Evolutionary conservation across 2,329 filamentous ascomycete species (phyloP), one percentile per base, ranked within the genome.

Genomic region (Fusarium metavorans): DNA sequence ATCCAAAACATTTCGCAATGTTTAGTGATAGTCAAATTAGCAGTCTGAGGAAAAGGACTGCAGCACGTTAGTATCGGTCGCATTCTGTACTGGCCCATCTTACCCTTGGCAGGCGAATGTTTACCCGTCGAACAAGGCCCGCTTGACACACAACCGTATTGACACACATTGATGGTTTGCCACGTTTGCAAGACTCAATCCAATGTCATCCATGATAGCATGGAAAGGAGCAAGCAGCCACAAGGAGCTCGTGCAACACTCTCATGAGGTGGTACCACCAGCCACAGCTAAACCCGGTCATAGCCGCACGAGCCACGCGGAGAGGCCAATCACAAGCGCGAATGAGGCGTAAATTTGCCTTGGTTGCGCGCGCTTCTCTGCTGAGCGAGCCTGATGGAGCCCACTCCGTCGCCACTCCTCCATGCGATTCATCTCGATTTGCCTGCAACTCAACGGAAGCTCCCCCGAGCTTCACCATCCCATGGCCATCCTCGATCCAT

Each of bases 351-450:
- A 68, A 72, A 76, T 74, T 70, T 74, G 65, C 67, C 68, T 67
- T 67, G 48, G 57, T 52, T 59, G 72, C 70, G 72, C 73, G 74
- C 70, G 73, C 52, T 71, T 74, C 70, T 34, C 52, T 62, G 67
- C 69, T 69, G 39, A 50, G 25, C 25, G 48, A 73, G 66, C 71
- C 66, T 68, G 73, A 74, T 70, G 64, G 71, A 75, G 67, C 68
- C 35, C 61, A 56, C 61, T 63, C 48, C 48, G 48, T 54, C 68
- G 72, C 71, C 72, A 76, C 72, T 71, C 74, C 70, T 77, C 72
- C 67, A 78, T 77, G 67, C 74, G 71, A 78, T 76, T 64, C 73
- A 78, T 79, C 77, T 75, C 72, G 76, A 79, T 79, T 41, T 68
- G 60, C 65, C 65, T 75, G 48, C 72, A 72, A 67, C 70, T 43